Base-by-base conservation (phyloP, 2,329 filamentous ascomycete species). In the Dactylellina sp. region DNA sequence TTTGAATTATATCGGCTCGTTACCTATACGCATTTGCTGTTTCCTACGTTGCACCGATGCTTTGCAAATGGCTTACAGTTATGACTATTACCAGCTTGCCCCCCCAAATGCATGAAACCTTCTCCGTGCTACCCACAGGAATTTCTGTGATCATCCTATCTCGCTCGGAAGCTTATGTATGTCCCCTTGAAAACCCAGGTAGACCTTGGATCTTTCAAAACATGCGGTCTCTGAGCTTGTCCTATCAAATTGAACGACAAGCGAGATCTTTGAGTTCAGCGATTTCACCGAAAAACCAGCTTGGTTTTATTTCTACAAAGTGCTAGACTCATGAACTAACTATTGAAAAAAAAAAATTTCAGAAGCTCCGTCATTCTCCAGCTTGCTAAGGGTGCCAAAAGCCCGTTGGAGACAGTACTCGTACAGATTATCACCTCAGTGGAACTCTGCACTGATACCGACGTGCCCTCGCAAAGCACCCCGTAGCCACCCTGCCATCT, bases 91-190 rank as follows among this genome's bases (percentile, higher is more conserved):
- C 9, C 28, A 9, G 28, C 28, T 32, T 32, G 28, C 28, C 28
- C n/a, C n/a, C n/a, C n/a, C 52, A 2, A 24, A 40, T n/a, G n/a
- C n/a, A 60, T 66, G 61, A 61, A 62, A 57, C 61, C 40, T 42
- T 61, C 35, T 46, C 16, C 14, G 61, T 66, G n/a, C 7, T n/a
- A 57, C 47, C 24, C 18, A 56, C 50, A 59, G 46, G 56, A 56
- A 9, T 65, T 44, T 16, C n/a, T 55, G 53, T 55, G n/a, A 20
- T 39, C 39, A 28, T 24, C 32, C 24, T 28, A 28, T 46, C 7
- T 57, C 22, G 14, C 25, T 64, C 32, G 46, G 60, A 64, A 60
- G 37, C 60, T 44, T 60, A 71, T 60, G 66, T 60, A 56, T 24
- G 25, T 63, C 59, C 4, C 66, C 37, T 64, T 20, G 7, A 32